Conservation (phyloP, 306 rosid genomes). For the Sicyos edulis region DNA sequence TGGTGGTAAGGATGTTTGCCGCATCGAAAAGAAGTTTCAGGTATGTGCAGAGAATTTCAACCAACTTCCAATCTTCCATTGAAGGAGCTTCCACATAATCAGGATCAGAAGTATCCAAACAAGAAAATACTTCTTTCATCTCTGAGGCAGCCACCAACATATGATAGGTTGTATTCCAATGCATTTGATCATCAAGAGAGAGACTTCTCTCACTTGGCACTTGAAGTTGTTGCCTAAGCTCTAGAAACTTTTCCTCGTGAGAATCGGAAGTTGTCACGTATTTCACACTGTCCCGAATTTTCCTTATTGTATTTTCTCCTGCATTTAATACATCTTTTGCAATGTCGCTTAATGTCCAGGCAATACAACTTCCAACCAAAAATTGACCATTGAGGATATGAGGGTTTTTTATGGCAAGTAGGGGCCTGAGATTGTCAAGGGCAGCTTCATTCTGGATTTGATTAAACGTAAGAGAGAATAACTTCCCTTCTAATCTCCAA, state of each 20-base stretch:
- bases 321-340: constrained; percentile 59
- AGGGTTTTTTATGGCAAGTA: constrained; percentile 69
- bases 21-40: constrained; percentile 74
- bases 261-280: constrained; percentile 82
- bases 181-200: constrained; percentile 65
- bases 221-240: constrained; percentile 77
- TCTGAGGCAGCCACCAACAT: constrained; percentile 84
- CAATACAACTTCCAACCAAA: constrained; percentile 71
- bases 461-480: constrained; percentile 69
- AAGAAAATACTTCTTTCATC: constrained; percentile 73
- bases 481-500: constrained; percentile 69
- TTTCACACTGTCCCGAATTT: constrained; percentile 73
- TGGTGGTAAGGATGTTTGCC: constrained; percentile 54
- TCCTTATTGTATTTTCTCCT: constrained; percentile 41
- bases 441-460: constrained; percentile 42
- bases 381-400: constrained; percentile 73
- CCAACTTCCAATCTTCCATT: constrained; percentile 76
- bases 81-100: constrained; percentile 74
- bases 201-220: constrained; percentile 76
- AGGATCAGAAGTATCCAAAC: constrained; percentile 77
- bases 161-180: constrained; percentile 84
- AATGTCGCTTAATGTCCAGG: constrained; percentile 58
- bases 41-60: constrained; percentile 60
- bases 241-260: constrained; percentile 73
- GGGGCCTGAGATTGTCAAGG: constrained; percentile 65